Conservation (phyloP, 164 flowering plant genomes). For the Malania oleifera region DNA sequence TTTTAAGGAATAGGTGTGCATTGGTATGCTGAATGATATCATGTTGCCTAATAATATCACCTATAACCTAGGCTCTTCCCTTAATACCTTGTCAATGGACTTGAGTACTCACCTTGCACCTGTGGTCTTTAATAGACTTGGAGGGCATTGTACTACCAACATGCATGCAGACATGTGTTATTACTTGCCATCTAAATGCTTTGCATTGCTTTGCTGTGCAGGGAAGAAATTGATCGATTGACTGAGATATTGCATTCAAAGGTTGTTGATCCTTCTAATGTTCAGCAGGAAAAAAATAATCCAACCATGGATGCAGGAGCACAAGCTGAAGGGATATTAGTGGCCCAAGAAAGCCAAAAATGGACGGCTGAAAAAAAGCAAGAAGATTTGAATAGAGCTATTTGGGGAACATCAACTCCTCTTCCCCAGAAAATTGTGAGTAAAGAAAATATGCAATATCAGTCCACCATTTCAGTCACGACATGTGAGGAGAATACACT, state of each 20-base stretch:
- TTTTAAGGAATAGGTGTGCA: no score
- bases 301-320: constrained; percentile 8
- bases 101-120: no score
- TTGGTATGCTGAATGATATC: no score
- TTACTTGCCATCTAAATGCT: not conserved
- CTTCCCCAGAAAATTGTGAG: constrained; percentile 36
- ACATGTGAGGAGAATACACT: no score
- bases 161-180: no score
- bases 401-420: constrained; percentile 28
- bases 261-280: constrained; percentile 34
- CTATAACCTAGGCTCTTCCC: no score
- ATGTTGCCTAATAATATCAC: no score
- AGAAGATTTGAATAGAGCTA: constrained; percentile 18
- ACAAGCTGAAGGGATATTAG: constrained; percentile 17
- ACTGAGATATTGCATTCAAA: constrained; percentile 56
- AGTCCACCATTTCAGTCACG: no score
- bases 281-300: constrained; percentile 20
- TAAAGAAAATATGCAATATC: constrained; percentile 1
- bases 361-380: constrained; percentile 21
- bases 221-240: constrained; percentile 65
- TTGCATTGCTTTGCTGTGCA: constrained; percentile 21
- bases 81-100: no score
- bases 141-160: no score
- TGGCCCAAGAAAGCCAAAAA: constrained; percentile 18
- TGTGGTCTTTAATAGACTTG: no score